phyloP scores from a whole-genome alignment of 495 filamentous ascomycete species.

The Elaphomyces granulatus region DNA sequence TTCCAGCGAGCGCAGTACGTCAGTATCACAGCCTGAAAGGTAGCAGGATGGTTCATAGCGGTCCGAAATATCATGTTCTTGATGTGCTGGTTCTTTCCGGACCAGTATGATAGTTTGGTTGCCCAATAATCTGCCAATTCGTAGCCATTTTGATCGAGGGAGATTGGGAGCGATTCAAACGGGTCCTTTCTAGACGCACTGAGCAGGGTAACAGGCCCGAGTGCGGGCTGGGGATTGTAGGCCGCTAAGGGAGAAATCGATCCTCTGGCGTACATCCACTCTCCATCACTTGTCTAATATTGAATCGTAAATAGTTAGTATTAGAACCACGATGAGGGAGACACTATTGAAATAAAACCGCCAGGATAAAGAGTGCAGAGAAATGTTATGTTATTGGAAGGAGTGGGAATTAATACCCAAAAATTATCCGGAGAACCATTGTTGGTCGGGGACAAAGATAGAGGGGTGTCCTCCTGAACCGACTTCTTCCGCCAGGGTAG shows the following conservation, averaged over 20 bases:
- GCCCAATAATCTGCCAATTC: slow-evolving; percentile 27
- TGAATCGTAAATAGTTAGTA: no score
- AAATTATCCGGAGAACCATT: no score
- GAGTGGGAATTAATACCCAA: no score
- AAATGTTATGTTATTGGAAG: no score
- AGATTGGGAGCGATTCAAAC: slow-evolving; percentile 19
- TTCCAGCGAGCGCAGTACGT: slow-evolving; percentile 29
- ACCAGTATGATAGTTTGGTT: slow-evolving; percentile 30
- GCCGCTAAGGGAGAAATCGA: no score
- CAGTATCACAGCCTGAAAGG: slow-evolving; percentile 27
- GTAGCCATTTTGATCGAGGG: slow-evolving; percentile 8
- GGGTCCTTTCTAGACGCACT: slow-evolving; percentile 24
- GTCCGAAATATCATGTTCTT: slow-evolving; percentile 26
- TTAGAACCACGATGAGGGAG: no score
- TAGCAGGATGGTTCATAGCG: slow-evolving; percentile 22
- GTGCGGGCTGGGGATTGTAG: no score
- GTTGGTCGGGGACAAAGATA: no score
- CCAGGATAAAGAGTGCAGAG: no score
- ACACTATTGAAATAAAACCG: no score
- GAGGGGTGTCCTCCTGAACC: not conserved
- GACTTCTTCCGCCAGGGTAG: slow-evolving; percentile 15
- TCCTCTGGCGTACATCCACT: no score
- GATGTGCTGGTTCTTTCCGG: slow-evolving; percentile 25
- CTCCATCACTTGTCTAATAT: no score
- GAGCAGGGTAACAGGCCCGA: slow-evolving; percentile 16